phyloP scores from a whole-genome alignment of 75 land plant species.

The Picea sitchensis region DNA sequence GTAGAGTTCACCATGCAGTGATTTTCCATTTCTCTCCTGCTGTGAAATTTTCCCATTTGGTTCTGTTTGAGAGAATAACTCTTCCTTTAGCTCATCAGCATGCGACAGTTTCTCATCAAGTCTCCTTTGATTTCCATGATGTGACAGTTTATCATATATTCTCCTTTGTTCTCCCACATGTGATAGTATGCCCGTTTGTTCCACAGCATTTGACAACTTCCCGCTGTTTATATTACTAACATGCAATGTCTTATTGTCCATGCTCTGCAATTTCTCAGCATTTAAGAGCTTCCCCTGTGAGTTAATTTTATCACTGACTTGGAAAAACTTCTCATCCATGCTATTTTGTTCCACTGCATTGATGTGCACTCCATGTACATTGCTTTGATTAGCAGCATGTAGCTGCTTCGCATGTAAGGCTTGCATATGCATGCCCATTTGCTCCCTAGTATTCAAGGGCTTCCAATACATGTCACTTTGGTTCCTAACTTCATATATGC shows the following conservation, averaged over 20 bases:
- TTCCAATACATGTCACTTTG: slow-evolving; percentile 1
- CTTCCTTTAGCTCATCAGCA: background rate
- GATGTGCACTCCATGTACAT: background rate
- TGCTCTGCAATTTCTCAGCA: background rate
- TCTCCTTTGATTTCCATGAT: background rate
- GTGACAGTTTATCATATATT: background rate
- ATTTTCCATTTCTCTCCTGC: background rate
- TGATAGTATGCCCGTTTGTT: background rate
- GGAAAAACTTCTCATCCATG: background rate
- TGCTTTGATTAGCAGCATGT: background rate
- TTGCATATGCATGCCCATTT: background rate
- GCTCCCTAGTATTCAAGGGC: background rate
- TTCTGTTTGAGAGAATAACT: background rate
- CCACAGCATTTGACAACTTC: slow-evolving; percentile 1
- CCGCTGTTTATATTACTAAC: background rate
- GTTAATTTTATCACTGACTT: background rate
- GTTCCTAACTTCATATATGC: background rate
- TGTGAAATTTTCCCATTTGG: background rate
- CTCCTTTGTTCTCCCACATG: background rate
- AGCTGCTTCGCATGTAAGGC: background rate
- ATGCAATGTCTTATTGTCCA: background rate
- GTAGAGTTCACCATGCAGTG: background rate
- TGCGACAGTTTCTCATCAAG: background rate
- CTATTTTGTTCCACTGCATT: background rate
- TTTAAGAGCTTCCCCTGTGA: background rate